Percentiles rank a stretch among this genome's conserved stretches.
Conservation (phyloP, 345 rosid genomes). For the Brassica incana region DNA sequence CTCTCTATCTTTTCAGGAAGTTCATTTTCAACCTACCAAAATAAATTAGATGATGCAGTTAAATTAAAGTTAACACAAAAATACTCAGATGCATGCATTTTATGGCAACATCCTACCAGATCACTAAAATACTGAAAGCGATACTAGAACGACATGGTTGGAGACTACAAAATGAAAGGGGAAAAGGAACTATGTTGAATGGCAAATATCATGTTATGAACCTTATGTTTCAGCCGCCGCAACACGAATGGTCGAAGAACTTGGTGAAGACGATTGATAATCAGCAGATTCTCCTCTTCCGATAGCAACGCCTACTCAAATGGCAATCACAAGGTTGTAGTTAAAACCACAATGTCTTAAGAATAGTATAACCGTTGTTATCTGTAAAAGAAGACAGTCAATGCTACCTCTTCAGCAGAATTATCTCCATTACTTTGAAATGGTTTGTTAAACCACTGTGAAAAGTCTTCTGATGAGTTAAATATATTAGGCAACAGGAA, state of each 20-base stretch:
- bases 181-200: constrained; percentile 7
- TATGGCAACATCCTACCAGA: not conserved
- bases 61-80: not conserved
- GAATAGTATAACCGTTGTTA: not conserved
- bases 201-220: constrained; percentile 26
- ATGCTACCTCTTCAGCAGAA: constrained; percentile 76
- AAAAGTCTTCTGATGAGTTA: constrained; percentile 91
- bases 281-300: constrained; percentile 90
- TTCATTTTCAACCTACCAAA: constrained; percentile 76
- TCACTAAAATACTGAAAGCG: not conserved
- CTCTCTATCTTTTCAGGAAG: constrained; percentile 93
- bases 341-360: constrained; percentile 13
- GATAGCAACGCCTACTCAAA: constrained; percentile 73
- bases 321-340: constrained; percentile 14
- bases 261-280: constrained; percentile 92
- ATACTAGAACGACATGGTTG: constrained; percentile 21
- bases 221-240: constrained; percentile 93
- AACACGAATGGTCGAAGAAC: constrained; percentile 95
- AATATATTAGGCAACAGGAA: constrained; percentile 90
- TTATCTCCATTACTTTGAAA: constrained; percentile 84
- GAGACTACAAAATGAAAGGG: not conserved
- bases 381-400: constrained; percentile 20
- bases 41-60: not conserved
- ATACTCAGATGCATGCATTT: not conserved
- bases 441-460: constrained; percentile 98